Conservation (phyloP, 495 filamentous ascomycete genomes). For the Neurospora pannonica region DNA sequence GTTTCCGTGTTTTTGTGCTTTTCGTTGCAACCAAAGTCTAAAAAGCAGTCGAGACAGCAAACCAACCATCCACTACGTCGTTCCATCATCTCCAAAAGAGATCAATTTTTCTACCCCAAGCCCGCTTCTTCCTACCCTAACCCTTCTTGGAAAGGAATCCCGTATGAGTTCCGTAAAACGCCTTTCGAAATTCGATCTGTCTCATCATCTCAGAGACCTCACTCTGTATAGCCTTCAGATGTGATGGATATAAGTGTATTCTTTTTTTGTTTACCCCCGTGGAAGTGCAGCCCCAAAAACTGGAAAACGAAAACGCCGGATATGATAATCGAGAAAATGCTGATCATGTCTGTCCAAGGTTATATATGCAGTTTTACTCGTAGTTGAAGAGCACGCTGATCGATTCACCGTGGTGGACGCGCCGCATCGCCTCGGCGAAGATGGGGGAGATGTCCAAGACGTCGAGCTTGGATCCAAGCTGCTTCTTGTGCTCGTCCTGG, state of each 20-base stretch:
- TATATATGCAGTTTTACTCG: conserved; percentile 30
- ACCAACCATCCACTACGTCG: neutral
- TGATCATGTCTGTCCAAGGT: neutral
- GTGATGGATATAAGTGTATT: neutral
- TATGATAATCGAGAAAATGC: neutral
- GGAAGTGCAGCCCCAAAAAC: neutral
- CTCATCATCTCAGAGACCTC: neutral
- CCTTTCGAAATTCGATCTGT: neutral
- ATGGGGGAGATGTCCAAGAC: conserved; percentile 82
- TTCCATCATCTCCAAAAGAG: neutral
- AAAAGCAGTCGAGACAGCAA: neutral
- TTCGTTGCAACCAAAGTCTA: neutral
- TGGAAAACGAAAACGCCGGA: neutral
- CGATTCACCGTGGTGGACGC: conserved; percentile 95
- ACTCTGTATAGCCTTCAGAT: neutral
- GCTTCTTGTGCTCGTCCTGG: conserved; percentile 62
- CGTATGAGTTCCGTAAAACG: neutral
- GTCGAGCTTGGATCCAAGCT: conserved; percentile 69
- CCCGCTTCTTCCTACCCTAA: neutral
- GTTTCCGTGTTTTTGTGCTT: neutral
- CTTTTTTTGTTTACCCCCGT: neutral
- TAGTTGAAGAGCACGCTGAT: conserved; percentile 94
- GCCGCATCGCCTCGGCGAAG: conserved; percentile 92
- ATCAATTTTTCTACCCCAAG: neutral
- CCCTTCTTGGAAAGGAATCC: neutral